These are phyloP conservation scores for Cystobasidium onofrii DNA, from an alignment of 768 basidiomycete species.

Conservation along the genomic window DNA sequence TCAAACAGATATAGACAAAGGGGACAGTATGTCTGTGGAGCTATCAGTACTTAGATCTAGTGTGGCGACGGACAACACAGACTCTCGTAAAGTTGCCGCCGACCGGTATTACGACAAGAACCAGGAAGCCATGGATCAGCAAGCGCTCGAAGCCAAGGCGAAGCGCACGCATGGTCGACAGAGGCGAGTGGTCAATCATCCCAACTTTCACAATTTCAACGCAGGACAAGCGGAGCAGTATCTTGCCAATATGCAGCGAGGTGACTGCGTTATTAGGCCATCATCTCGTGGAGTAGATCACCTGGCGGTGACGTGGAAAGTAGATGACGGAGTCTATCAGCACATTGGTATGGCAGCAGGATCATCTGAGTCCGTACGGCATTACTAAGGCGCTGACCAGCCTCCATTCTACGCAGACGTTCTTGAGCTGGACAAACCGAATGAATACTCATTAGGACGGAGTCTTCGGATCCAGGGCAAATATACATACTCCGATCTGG, in stretches of 20 bases:
- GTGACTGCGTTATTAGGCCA: constrained; percentile 91
- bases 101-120: constrained; percentile 45
- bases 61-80: constrained; percentile 47
- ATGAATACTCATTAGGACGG: constrained; percentile 46
- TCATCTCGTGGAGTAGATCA: constrained; percentile 90
- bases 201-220: constrained; percentile 94
- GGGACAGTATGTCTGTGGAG: constrained; percentile 43
- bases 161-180: constrained; percentile 67
- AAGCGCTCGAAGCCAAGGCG: constrained; percentile 49
- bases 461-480: constrained; percentile 45
- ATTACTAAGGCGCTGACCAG: not conserved
- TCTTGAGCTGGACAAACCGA: constrained; percentile 48
- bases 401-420: constrained; percentile 43
- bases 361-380: not conserved
- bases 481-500: constrained; percentile 83
- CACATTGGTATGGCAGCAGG: constrained; percentile 66
- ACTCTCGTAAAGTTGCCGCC: constrained; percentile 18
- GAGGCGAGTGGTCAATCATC: constrained; percentile 87
- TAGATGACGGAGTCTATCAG: constrained; percentile 88
- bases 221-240: constrained; percentile 79
- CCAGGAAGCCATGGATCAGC: constrained; percentile 34
- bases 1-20: not conserved
- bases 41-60: not conserved
- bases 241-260: constrained; percentile 79
- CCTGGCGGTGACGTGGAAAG: constrained; percentile 97